Evolutionary conservation across 495 filamentous ascomycete genomes (phyloP).

Genomic region (Penicillium silybi): DNA sequence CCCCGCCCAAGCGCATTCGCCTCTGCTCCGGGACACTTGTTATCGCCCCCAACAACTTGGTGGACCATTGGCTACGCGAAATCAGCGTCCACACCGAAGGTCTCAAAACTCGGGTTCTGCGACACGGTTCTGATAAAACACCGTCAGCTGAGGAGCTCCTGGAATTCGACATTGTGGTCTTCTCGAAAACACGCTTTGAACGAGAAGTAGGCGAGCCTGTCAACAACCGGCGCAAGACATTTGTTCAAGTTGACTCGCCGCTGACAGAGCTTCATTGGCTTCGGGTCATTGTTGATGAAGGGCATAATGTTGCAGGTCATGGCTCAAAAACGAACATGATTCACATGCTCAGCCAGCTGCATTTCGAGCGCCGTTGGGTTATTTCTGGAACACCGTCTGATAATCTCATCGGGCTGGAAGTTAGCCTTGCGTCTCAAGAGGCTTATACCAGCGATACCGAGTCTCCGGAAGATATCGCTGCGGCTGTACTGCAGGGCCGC

Average conservation of each 20-base stretch:
- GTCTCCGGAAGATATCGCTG: slow-evolving; percentile 24
- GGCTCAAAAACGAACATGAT: slow-evolving; percentile 61
- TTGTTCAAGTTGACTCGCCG: slow-evolving; percentile 46
- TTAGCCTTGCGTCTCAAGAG: slow-evolving; percentile 53
- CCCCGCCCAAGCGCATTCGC: slow-evolving; percentile 48
- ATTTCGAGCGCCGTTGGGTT: slow-evolving; percentile 76
- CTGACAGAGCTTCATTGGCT: slow-evolving; percentile 74
- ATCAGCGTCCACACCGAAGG: slow-evolving; percentile 65
- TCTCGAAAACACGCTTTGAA: slow-evolving; percentile 72
- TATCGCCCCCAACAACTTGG: slow-evolving; percentile 49
- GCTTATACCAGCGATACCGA: slow-evolving; percentile 37
- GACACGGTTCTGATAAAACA: slow-evolving; percentile 44
- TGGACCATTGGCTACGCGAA: slow-evolving; percentile 56
- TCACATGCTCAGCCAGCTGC: slow-evolving; percentile 61
- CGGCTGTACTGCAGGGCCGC: slow-evolving; percentile 28
- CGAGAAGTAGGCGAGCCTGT: slow-evolving; percentile 44
- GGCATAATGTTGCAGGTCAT: slow-evolving; percentile 67
- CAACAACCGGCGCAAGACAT: slow-evolving; percentile 30
- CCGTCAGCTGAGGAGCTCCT: slow-evolving; percentile 58
- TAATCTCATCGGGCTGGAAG: slow-evolving; percentile 71
- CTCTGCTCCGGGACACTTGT: slow-evolving; percentile 63
- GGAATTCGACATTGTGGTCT: slow-evolving; percentile 73
- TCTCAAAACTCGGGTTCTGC: slow-evolving; percentile 61
- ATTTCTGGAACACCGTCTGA: slow-evolving; percentile 87
- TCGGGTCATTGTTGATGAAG: slow-evolving; percentile 87